Base-by-base conservation (phyloP, 2,329 filamentous ascomycete genomes). In the Fusarium virguliforme region DNA sequence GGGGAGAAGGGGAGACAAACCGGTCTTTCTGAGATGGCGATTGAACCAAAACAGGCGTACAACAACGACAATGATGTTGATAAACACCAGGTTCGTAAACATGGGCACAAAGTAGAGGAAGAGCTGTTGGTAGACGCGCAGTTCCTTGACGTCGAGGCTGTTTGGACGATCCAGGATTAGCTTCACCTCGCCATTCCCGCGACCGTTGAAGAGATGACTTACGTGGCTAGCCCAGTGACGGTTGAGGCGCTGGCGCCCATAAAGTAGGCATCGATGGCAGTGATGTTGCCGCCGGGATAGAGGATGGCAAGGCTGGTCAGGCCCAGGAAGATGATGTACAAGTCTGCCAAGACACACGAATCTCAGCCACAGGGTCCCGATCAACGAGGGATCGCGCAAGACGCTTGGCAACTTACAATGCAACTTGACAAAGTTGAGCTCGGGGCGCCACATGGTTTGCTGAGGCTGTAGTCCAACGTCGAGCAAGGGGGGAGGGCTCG, bases 151-250 rank as follows among this genome's bases (percentile, higher is more conserved):
- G 70, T 88, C 85, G 41, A 87, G 73, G 13, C 85, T 88, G 46
- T 8, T 24, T 6, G 32, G 24, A 48, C 9, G 15, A 10, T 6
- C 15, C 18, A 46, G 32, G 22, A 51, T 74, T 68, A 74, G 66
- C 43, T 32, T 9, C 38, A 2, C n/a, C 43, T n/a, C 15, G 24
- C 28, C 10, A 13, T 15, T 30, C 32, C 28, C 8, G 6, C 43
- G 26, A 59, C 35, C 30, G 22, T 53, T 35, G 13, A 54, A 26
- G 34, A 18, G 34, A 48, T 37, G 37, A 77, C 81, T 53, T 64
- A 87, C 84, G 84, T 82, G 67, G 86, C 87, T 26, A 88, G 74
- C 0, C 86, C 86, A 0, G 85, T 86, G 68, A 85, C 84, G 6
- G 85, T 87, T 1, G 83, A 83, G 2, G 81, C 80, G 71, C 85